A percentile compares a stretch with the other conserved stretches of the same genome.
phyloP scores from a whole-genome alignment of 2,329 filamentous ascomycete genomes.

The Rosellinia necatrix region DNA sequence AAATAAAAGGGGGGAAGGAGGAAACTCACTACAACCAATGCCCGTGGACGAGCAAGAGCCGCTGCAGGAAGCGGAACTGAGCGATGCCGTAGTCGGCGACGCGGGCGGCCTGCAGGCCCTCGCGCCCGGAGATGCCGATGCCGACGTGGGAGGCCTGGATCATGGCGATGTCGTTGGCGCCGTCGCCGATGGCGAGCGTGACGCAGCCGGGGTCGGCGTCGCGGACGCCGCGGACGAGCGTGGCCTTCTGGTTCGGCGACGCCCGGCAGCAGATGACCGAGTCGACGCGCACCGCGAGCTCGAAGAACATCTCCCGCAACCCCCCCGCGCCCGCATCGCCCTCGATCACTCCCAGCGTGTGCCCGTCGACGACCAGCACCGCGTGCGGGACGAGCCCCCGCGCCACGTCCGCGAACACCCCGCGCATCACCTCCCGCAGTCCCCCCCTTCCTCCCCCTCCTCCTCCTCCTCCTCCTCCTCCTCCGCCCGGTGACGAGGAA shows the following conservation, averaged over 20 bases:
- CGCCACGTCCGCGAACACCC: constrained; percentile 65
- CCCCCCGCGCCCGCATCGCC: constrained; percentile 59
- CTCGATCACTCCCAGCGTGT: constrained; percentile 75
- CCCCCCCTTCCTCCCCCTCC: no score
- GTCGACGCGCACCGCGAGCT: constrained; percentile 77
- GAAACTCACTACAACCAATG: constrained; percentile 76
- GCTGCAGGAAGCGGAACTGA: constrained; percentile 85
- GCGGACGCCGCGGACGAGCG: constrained; percentile 79
- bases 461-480: no score
- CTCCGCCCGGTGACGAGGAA: no score
- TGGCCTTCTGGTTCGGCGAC: constrained; percentile 86
- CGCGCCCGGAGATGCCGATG: constrained; percentile 88
- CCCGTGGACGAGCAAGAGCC: constrained; percentile 81
- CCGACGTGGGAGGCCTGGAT: constrained; percentile 86
- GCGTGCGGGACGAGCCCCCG: constrained; percentile 67
- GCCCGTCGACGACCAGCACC: constrained; percentile 83
- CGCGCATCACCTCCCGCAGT: constrained; percentile 66
- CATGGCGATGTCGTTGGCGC: constrained; percentile 95
- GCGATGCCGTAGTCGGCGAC: constrained; percentile 92
- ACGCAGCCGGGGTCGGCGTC: constrained; percentile 73
- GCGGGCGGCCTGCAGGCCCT: constrained; percentile 86
- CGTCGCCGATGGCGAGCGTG: constrained; percentile 92
- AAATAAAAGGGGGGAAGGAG: background rate
- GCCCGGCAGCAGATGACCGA: constrained; percentile 94
- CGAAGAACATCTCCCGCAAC: constrained; percentile 69